phyloP scores from a whole-genome alignment of 208 protist species.

The Crithidia mellificae region DNA sequence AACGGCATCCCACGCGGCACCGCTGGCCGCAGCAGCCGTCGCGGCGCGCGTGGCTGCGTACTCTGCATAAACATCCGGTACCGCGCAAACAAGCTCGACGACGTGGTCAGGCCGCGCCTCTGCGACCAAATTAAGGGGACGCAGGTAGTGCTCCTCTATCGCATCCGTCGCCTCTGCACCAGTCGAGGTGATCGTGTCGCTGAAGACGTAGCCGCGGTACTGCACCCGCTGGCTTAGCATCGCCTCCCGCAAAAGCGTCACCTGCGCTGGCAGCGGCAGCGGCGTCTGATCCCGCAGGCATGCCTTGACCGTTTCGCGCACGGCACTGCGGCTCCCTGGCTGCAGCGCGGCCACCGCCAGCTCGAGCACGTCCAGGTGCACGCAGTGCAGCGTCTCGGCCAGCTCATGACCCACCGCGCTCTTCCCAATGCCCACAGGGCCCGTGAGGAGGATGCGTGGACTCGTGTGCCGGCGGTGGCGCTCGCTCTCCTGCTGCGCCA shows the following conservation, averaged over 20 bases:
- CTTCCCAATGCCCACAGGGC: too few relatives aligned
- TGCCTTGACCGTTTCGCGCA: slow-evolving; percentile 29
- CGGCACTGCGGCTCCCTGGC: neutral
- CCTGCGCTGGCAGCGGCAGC: slow-evolving; percentile 59
- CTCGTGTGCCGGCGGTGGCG: too few relatives aligned
- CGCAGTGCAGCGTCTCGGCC: too few relatives aligned
- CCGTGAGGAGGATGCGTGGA: too few relatives aligned
- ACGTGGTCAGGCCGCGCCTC: slow-evolving; percentile 51
- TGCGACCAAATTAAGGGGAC: slow-evolving; percentile 37
- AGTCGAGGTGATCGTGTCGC: slow-evolving; percentile 48
- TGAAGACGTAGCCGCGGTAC: slow-evolving; percentile 85
- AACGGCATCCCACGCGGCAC: slow-evolving; percentile 11
- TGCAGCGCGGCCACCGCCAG: slow-evolving; percentile 21
- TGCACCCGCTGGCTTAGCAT: slow-evolving; percentile 31
- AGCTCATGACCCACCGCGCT: too few relatives aligned
- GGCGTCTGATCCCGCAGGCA: slow-evolving; percentile 32
- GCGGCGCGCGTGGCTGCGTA: slow-evolving; percentile 5
- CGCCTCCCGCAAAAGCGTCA: slow-evolving; percentile 48
- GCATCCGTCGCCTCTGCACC: slow-evolving; percentile 13
- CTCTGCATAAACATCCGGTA: slow-evolving; percentile 45
- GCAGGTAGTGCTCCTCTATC: slow-evolving; percentile 38
- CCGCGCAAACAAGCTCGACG: slow-evolving; percentile 53
- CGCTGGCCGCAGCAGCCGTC: too few relatives aligned
- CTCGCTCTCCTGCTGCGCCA: too few relatives aligned
- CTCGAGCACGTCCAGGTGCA: too few relatives aligned